Conservation (phyloP, 768 basidiomycete genomes). For the Russula brevipes region DNA sequence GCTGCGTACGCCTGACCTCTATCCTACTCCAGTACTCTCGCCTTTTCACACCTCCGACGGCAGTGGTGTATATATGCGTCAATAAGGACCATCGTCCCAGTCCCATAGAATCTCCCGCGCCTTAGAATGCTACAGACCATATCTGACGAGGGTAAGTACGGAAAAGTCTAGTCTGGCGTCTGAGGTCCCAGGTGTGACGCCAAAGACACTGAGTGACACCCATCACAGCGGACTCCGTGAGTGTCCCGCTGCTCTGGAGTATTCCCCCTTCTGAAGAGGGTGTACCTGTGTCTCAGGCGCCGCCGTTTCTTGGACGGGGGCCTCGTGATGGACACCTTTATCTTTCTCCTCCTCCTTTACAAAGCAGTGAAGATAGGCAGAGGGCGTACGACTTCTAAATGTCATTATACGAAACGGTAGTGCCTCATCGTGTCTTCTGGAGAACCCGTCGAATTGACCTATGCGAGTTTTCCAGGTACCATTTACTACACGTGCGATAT, state of each 20-base stretch:
- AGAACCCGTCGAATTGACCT: not conserved
- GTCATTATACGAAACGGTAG: slow-evolving; percentile 1
- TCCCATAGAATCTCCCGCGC: not conserved
- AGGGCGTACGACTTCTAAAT: not conserved
- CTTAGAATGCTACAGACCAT: not conserved
- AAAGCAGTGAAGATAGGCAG: not conserved
- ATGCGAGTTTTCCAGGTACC: not conserved
- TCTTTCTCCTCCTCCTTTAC: not conserved
- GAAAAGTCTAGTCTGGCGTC: not conserved
- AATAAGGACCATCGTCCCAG: not conserved
- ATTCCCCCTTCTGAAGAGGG: too few relatives aligned
- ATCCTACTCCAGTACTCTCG: too few relatives aligned
- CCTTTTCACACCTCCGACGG: too few relatives aligned
- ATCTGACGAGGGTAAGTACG: not conserved
- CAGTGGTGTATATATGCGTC: too few relatives aligned
- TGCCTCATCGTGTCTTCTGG: not conserved
- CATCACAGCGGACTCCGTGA: too few relatives aligned
- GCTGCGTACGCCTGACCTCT: not conserved
- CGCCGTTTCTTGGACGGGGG: not conserved
- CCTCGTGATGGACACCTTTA: not conserved
- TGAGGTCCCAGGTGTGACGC: too few relatives aligned
- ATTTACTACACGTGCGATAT: not conserved
- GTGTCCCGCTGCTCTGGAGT: too few relatives aligned
- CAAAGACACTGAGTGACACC: too few relatives aligned
- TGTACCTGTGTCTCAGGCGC: not conserved